Evolutionary conservation across 2,329 filamentous ascomycete genomes (phyloP), one percentile per base, ranked within the genome.

Genomic region (Aotearoamyces nothofagi): DNA sequence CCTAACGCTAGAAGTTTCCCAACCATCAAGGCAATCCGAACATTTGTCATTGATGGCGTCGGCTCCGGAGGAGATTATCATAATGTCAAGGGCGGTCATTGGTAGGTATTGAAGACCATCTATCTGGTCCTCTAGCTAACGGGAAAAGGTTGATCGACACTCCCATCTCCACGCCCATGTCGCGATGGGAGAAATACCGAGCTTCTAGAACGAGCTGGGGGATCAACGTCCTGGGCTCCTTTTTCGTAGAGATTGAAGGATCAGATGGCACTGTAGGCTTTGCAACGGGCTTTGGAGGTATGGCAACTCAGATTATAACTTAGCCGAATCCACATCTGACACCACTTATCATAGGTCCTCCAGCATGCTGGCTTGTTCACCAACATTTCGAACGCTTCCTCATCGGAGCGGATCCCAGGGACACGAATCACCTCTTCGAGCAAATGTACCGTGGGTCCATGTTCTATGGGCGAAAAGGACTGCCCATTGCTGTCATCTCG

Each of bases 371-470:
- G 86, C 69, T 94, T 29, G 78, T 90, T 23, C 78, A 87, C 47
- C 78, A 92, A 55, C 86, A 94, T 57, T 93, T 94, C 51, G 78
- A 90, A 55, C 71, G 86, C 37, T 94, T 94, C 65, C 59, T 94
- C 36, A 66, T 93, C 42, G 84, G 83, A 23, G 76, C 81, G 43
- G 86, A 94, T 52, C 84, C 84, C 8, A 69, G 86, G 43, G 83
- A 94, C 49, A 92, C 82, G 30, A 93, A 92, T 55, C 69, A 86
- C 38, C 62, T 94, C 16, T 94, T 92, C 50, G 86, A 94, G 60
- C 83, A 92, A 53, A 93, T 94, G 86, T 94, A 93, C 61, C 75
- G 84, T 35, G 80, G 69, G 2, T 92, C 83, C 41, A 92, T 93
- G 81, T 94, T 93, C 62, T 94, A 94, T 49, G 86, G 86, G 36